A percentile compares a stretch with the other conserved stretches of the same genome.
These are phyloP conservation scores for Dactylorhiza incarnata DNA, from an alignment of 106 monocot genomes.

Conservation along the genomic window DNA sequence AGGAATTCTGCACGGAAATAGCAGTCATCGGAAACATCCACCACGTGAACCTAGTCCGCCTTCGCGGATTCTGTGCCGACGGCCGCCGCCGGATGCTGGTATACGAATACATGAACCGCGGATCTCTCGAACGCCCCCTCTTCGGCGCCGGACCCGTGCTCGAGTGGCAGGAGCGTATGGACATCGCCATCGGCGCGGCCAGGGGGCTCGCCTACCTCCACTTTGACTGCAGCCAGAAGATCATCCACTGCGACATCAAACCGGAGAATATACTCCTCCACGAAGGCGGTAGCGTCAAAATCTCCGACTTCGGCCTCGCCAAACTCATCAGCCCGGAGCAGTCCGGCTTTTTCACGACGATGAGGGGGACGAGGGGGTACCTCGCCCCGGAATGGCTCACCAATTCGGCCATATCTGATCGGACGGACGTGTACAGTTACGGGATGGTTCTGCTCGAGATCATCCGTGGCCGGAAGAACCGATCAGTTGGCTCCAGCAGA, in stretches of 20 bases:
- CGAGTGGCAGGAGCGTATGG: conserved; percentile 69
- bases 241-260: conserved; percentile 89
- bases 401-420: conserved; percentile 70
- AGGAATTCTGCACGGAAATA: conserved; percentile 89
- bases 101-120: conserved; percentile 93
- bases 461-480: conserved; percentile 64
- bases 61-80: conserved; percentile 85
- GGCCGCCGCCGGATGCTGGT: conserved; percentile 58
- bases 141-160: conserved; percentile 59
- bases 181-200: conserved; percentile 71
- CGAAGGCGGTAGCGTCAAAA: conserved; percentile 52
- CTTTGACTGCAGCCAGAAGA: conserved; percentile 52
- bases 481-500: conserved; percentile 5
- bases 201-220: conserved; percentile 82
- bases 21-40: conserved; percentile 90
- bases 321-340: conserved; percentile 74
- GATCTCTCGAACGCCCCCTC: conserved; percentile 72
- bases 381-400: conserved; percentile 92
- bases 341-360: conserved; percentile 61
- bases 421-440: conserved; percentile 90
- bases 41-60: conserved; percentile 86
- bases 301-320: conserved; percentile 84
- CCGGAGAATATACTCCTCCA: conserved; percentile 88
- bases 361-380: conserved; percentile 87
- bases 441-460: conserved; percentile 91